Base-by-base conservation (phyloP, 192 early-diverging fungal genomes). In the Gaertneriomyces sp. region DNA sequence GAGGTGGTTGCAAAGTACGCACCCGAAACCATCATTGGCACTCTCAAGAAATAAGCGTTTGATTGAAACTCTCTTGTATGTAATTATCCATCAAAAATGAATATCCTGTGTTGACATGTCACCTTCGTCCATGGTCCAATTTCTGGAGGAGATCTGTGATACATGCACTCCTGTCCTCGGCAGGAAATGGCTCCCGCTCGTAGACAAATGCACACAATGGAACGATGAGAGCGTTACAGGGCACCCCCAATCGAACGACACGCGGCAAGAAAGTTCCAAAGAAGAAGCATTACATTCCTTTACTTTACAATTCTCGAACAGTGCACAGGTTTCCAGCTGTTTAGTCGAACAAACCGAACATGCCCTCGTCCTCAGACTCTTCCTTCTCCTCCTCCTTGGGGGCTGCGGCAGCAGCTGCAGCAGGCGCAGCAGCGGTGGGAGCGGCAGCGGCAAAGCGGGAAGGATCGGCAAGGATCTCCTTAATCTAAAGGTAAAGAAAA, bases 381-480 rank as follows among this genome's bases (percentile, higher is more conserved):
- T 81, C 73, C 70, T 76, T 74, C 53, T 66, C 80, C 53, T 70
- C 81, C 45, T 78, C 87, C 61, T 76, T 80, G 38, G 76, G 80
- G 38, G 81, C 79, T 51, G 85, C 82, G 46, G 79, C 73, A 54
- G 79, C 60, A 56, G 76, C 83, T 60, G 83, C 17, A 57, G 84
- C 68, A 59, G 87, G 78, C 47, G 88, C 79, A 55, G 88, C 82
- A 57, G 86, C 90, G 69, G 84, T 76, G 58, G 89, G 72, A 50
- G 91, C 92, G 65, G 90, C 90, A 44, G 85, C 87, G 60, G 93
- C 92, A 76, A 93, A 87, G 61, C 89, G 90, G 70, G 84, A 81
- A 70, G 94, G 94, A 84, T 98, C 89, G 69, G 87, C 91, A 69
- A 98, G 83, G 81, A 89, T 90, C 74, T 90, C 92, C 88, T 95